These are phyloP conservation scores for Antitrichia curtipendula DNA, from an alignment of 225 moss, liverwort and hornwort species.

Conservation along the genomic window DNA sequence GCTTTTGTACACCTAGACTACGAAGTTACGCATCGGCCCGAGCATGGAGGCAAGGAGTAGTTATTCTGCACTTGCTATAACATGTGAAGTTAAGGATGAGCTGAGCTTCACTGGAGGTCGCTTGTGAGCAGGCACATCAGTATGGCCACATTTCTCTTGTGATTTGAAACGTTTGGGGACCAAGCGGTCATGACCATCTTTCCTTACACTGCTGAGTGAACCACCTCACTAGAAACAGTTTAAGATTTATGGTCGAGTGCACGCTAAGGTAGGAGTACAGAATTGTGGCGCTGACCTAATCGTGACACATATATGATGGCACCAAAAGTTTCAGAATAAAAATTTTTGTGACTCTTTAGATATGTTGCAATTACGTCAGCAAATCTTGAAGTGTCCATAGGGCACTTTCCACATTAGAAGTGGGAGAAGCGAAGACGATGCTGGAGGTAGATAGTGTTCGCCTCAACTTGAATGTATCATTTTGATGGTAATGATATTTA, in stretches of 20 bases:
- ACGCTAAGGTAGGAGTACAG: neutral
- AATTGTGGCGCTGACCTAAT: neutral
- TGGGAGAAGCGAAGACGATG: neutral
- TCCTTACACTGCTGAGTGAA: neutral
- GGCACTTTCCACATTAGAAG: neutral
- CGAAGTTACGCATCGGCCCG: constrained; percentile 70
- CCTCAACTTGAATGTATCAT: neutral
- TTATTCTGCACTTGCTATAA: neutral
- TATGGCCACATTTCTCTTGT: neutral
- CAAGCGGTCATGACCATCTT: neutral
- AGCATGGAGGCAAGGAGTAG: constrained; percentile 53
- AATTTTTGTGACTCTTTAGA: neutral
- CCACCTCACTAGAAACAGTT: neutral
- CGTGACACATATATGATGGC: neutral
- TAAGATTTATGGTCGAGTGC: neutral
- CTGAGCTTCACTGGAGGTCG: neutral
- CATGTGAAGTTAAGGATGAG: neutral
- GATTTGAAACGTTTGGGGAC: neutral
- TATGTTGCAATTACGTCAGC: neutral
- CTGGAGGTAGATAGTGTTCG: neutral
- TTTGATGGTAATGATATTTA: neutral
- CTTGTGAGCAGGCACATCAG: neutral
- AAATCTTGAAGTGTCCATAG: neutral
- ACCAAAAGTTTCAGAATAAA: neutral
- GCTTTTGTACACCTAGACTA: constrained; percentile 93